Percentiles rank a stretch among this genome's conserved stretches.
Evolutionary conservation across 1,284 basidiomycete genomes (phyloP).

Genomic region (Peniophora sp.): DNA sequence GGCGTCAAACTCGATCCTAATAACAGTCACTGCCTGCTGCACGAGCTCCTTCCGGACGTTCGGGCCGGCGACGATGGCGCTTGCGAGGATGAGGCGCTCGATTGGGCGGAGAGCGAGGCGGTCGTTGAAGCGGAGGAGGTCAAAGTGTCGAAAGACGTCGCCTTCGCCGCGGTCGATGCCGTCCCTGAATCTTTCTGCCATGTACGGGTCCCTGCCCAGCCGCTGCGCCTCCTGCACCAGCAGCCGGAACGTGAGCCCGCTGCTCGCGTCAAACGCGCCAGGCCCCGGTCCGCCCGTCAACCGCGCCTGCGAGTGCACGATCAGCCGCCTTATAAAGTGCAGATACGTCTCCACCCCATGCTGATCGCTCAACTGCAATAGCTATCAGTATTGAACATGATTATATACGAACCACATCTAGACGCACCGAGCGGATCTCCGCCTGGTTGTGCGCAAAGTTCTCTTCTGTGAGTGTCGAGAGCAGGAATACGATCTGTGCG

Average conservation of each 20-base stretch:
- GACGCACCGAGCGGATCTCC: conserved; percentile 84
- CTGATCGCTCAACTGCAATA: conserved; percentile 76
- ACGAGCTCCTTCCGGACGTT: conserved; percentile 61
- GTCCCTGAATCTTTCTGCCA: conserved; percentile 81
- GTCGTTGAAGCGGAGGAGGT: conserved; percentile 72
- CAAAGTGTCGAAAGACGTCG: conserved; percentile 72
- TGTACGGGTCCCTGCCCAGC: conserved; percentile 78
- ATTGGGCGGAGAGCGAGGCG: conserved; percentile 71
- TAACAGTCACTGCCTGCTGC: conserved; percentile 55
- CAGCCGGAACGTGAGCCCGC: conserved; percentile 70
- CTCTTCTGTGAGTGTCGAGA: conserved; percentile 90
- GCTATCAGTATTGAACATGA: conserved; percentile 8
- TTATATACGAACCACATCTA: conserved; percentile 7
- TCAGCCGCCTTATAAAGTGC: conserved; percentile 90
- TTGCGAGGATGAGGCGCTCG: conserved; percentile 69
- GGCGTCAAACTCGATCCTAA: conserved; percentile 70
- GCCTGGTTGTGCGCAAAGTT: conserved; percentile 87
- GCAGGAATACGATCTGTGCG: conserved; percentile 88
- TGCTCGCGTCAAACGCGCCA: conserved; percentile 59
- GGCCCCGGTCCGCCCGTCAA: conserved; percentile 49
- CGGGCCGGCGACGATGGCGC: conserved; percentile 63
- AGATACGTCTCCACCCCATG: conserved; percentile 93
- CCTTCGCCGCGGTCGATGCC: conserved; percentile 80
- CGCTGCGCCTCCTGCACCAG: conserved; percentile 83
- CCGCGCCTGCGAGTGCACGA: conserved; percentile 74